phyloP scores from a whole-genome alignment of 2,329 filamentous ascomycete species.

The Aspergillus intermedius region DNA sequence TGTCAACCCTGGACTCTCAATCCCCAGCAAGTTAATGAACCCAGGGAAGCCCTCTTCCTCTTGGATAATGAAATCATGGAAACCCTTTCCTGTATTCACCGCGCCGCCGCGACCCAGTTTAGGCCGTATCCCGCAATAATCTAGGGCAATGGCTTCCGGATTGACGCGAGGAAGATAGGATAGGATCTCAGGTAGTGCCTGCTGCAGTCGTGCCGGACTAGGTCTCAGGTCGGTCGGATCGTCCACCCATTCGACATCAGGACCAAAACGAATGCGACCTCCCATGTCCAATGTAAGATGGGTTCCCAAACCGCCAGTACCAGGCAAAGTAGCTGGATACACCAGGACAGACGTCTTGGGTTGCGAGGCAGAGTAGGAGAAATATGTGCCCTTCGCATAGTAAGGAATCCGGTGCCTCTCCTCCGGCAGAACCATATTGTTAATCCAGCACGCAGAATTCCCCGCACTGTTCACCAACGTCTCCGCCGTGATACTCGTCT shows the following conservation, averaged over 20 bases:
- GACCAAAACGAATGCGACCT: slow-evolving; percentile 82
- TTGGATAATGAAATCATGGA: slow-evolving; percentile 76
- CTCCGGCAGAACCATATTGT: slow-evolving; percentile 66
- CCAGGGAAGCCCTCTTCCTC: slow-evolving; percentile 71
- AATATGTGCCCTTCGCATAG: slow-evolving; percentile 95
- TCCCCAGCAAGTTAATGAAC: slow-evolving; percentile 85
- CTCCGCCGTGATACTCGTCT: slow-evolving; percentile 60
- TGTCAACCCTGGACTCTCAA: slow-evolving; percentile 89
- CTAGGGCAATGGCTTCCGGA: slow-evolving; percentile 58
- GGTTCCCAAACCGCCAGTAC: slow-evolving; percentile 82
- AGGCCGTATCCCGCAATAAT: slow-evolving; percentile 88
- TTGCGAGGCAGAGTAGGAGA: slow-evolving; percentile 63
- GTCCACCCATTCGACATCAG: slow-evolving; percentile 90
- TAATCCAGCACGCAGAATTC: slow-evolving; percentile 65
- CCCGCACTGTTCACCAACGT: slow-evolving; percentile 82
- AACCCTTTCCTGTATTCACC: slow-evolving; percentile 51
- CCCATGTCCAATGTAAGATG: slow-evolving; percentile 86
- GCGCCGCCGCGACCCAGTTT: slow-evolving; percentile 65
- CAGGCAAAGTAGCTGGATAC: slow-evolving; percentile 79
- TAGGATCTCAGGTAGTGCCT: slow-evolving; percentile 68
- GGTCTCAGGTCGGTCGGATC: slow-evolving; percentile 63
- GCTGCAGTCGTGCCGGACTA: slow-evolving; percentile 54
- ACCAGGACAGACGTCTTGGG: slow-evolving; percentile 68
- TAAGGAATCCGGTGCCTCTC: slow-evolving; percentile 55
- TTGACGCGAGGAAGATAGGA: slow-evolving; percentile 73